Base-by-base conservation (phyloP, 345 rosid genomes). In the Lepidium africanum region DNA sequence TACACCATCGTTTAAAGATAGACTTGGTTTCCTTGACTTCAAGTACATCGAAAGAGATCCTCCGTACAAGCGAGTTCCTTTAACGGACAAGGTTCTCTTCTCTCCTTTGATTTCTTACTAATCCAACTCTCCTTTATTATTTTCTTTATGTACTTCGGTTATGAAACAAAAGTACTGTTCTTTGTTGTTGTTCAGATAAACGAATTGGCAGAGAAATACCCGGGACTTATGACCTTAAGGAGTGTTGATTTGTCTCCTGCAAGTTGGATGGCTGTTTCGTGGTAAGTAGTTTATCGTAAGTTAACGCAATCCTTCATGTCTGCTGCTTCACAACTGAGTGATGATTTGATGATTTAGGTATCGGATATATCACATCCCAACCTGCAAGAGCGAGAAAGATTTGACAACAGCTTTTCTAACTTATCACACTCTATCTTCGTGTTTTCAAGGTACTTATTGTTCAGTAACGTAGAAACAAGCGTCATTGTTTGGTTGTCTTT, bases 191-290 rank as follows among this genome's bases (percentile, higher is more conserved):
- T 71, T 23, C 78, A 88, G 97, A 75, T 88, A 37, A 76, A 49
- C n/a, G 77, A 82, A 69, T 55, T 88, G 62, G 78, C 87, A 3
- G 76, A 51, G 75, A 77, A 62, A 47, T 54, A 81, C 76, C 86
- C 84, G 0, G 91, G 78, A 50, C 65, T 91, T 40, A 78, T 77
- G 79, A 81, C 91, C 15, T 77, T 86, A 13, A 81, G 78, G 74
- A 90, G 87, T 61, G 80, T 84, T 10, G 92, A 91, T 76, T 80
- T 91, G 75, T 87, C 86, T n/a, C 91, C 97, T 9, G 93, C 96
- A 12, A 91, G 96, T 70, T 91, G 97, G 97, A 85, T 91, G 88
- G 84, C 96, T n/a, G 82, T 91, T 65, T 85, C 97, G 4, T 91
- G 97, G 97, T 90, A 71, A 78, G 73, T 21, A 10, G 2, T 50